Conservation (phyloP, 345 rosid genomes). For the Conringia planisiliqua region DNA sequence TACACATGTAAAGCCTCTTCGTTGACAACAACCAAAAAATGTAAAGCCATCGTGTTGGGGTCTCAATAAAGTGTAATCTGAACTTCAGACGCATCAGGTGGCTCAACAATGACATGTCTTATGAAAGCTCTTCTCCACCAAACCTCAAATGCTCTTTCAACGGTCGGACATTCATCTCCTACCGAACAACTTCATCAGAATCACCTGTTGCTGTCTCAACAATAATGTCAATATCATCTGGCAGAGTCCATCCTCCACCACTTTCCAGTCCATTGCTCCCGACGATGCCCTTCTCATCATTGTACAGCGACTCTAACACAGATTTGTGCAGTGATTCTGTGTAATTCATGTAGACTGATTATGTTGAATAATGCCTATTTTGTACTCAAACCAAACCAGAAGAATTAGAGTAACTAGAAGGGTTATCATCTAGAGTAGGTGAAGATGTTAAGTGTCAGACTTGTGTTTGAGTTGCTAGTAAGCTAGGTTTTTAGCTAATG, state of each 20-base stretch:
- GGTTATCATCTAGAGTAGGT: too few species aligned
- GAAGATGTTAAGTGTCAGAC: too few species aligned
- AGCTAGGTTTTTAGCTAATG: too few species aligned
- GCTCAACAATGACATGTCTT: conserved; percentile 39
- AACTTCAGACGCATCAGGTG: conserved; percentile 44
- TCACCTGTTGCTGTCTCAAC: conserved; percentile 55
- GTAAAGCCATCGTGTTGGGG: too few species aligned
- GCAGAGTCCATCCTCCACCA: conserved; percentile 52
- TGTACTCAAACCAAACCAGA: too few species aligned
- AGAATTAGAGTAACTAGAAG: too few species aligned
- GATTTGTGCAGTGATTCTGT: conserved; percentile 68
- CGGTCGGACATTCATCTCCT: conserved; percentile 70
- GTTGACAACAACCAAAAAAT: too few species aligned
- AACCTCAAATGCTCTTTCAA: conserved; percentile 71
- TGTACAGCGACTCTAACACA: conserved; percentile 63
- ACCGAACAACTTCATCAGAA: conserved; percentile 66
- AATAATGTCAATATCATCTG: conserved; percentile 68
- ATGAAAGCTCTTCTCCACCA: conserved; percentile 86
- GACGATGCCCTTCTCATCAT: too few species aligned
- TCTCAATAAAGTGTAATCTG: conserved; percentile 56
- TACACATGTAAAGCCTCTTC: too few species aligned
- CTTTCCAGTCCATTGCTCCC: too few species aligned
- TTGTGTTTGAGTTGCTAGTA: too few species aligned
- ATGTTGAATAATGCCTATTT: too few species aligned
- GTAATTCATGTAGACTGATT: background rate